These are phyloP conservation scores for Selaginella tamariscina DNA, from an alignment of 75 land plant genomes.

Conservation along the genomic window DNA sequence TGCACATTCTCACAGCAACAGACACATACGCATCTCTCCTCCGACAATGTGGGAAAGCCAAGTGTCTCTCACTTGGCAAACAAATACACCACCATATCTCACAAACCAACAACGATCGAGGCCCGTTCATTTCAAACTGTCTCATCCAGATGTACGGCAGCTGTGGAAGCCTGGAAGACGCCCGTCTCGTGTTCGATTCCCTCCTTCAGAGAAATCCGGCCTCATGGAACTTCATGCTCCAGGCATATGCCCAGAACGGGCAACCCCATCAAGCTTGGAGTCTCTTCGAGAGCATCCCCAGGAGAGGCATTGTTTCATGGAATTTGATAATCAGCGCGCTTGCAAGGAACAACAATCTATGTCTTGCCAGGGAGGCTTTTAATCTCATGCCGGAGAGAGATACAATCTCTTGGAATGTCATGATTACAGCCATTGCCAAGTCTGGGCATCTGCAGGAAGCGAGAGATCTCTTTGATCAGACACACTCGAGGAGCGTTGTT, in stretches of 20 bases:
- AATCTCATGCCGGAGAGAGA: not conserved
- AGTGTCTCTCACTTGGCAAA: not conserved
- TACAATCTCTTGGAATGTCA: not conserved
- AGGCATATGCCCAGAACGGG: constrained; percentile 4
- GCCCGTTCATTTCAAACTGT: not conserved
- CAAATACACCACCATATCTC: not conserved
- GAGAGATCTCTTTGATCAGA: not conserved
- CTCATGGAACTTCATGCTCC: not conserved
- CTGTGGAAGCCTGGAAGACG: not conserved
- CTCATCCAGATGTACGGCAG: not conserved
- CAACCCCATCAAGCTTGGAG: not conserved
- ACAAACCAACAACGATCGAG: not conserved
- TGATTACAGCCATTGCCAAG: not conserved
- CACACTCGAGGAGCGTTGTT: not conserved
- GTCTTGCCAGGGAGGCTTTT: not conserved
- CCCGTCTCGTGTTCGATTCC: not conserved
- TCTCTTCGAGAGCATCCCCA: not conserved
- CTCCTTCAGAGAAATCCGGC: not conserved
- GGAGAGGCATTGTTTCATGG: not conserved
- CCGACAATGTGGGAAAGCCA: not conserved
- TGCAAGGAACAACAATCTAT: not conserved
- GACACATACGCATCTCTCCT: not conserved
- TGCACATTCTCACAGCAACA: no score
- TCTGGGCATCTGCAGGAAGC: not conserved
- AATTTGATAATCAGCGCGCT: not conserved